These are phyloP conservation scores for Peniophora sp. DNA, from an alignment of 1,284 basidiomycete species.

Conservation along the genomic window DNA sequence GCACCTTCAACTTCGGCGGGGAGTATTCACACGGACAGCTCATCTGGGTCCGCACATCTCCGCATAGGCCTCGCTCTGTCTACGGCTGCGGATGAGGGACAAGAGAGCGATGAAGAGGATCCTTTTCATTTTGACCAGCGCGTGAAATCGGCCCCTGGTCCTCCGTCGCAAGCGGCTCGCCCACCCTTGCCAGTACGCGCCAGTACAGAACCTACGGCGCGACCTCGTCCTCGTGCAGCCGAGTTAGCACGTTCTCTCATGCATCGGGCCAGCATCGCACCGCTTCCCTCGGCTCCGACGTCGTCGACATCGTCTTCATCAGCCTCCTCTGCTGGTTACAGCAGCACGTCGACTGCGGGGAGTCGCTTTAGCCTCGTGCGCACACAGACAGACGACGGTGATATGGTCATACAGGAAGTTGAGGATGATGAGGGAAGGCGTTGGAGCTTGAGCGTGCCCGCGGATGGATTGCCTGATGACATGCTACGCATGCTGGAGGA, in stretches of 20 bases:
- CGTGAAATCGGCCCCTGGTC: background rate
- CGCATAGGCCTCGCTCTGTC: background rate
- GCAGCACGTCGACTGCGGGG: background rate
- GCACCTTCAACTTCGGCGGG: too few relatives aligned
- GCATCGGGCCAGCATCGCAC: background rate
- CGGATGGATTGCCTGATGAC: constrained; percentile 10
- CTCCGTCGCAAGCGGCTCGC: background rate
- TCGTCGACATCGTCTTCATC: constrained; percentile 6
- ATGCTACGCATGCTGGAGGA: constrained; percentile 12
- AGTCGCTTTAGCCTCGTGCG: constrained; percentile 9
- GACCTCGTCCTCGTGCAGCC: background rate
- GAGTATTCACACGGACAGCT: background rate
- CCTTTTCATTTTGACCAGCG: constrained; percentile 11
- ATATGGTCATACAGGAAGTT: constrained; percentile 9
- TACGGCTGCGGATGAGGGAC: background rate
- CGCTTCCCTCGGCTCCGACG: constrained; percentile 3
- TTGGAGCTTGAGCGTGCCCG: constrained; percentile 12
- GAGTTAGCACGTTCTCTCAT: background rate
- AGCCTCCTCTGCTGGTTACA: constrained; percentile 3
- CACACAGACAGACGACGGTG: constrained; percentile 5
- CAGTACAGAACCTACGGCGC: background rate
- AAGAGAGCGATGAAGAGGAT: constrained; percentile 10
- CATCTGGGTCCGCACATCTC: background rate
- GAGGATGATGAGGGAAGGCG: constrained; percentile 9
- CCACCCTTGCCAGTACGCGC: background rate